A percentile compares a stretch with the other conserved stretches of the same genome.
phyloP scores from a whole-genome alignment of 176 grass and related monocot genomes.

The Hsuehochloa calcarea region DNA sequence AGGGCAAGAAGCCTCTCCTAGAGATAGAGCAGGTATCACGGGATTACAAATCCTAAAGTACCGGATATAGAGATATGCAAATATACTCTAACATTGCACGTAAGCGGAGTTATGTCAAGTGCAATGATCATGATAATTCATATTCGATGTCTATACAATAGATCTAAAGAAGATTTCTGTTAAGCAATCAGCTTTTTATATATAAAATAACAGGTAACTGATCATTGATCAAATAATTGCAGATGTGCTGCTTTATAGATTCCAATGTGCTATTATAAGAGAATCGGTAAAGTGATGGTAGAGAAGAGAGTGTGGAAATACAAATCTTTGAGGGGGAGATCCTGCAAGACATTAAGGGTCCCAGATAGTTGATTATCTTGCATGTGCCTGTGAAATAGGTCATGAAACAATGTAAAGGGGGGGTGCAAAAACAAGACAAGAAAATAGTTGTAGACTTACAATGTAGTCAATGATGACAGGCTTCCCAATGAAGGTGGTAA shows the following conservation, averaged over 20 bases:
- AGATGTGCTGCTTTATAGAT: background rate
- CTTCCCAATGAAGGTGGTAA: slow-evolving; percentile 80
- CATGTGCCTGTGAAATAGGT: slow-evolving; percentile 56
- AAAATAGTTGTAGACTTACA: slow-evolving; percentile 60
- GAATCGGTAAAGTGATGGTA: slow-evolving; percentile 19
- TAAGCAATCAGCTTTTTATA: background rate
- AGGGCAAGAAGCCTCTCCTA: no score
- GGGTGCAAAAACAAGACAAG: slow-evolving; percentile 1
- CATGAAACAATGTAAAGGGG: slow-evolving; percentile 15
- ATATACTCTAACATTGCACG: no score
- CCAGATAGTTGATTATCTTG: slow-evolving; percentile 81
- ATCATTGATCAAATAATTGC: slow-evolving; percentile 16
- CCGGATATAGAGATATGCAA: no score
- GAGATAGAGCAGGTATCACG: no score
- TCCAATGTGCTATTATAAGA: slow-evolving; percentile 12
- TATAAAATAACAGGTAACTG: slow-evolving; percentile 7
- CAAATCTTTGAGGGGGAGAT: slow-evolving; percentile 92
- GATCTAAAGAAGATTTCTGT: background rate
- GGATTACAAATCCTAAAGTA: no score
- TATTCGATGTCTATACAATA: slow-evolving; percentile 2
- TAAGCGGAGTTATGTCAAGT: slow-evolving; percentile 1
- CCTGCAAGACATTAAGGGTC: slow-evolving; percentile 74
- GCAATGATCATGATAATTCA: background rate
- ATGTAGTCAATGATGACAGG: slow-evolving; percentile 77
- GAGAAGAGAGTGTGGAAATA: slow-evolving; percentile 43